Evolutionary conservation across 2,329 filamentous ascomycete genomes (phyloP).

Genomic region (Aspergillus carbonarius): DNA sequence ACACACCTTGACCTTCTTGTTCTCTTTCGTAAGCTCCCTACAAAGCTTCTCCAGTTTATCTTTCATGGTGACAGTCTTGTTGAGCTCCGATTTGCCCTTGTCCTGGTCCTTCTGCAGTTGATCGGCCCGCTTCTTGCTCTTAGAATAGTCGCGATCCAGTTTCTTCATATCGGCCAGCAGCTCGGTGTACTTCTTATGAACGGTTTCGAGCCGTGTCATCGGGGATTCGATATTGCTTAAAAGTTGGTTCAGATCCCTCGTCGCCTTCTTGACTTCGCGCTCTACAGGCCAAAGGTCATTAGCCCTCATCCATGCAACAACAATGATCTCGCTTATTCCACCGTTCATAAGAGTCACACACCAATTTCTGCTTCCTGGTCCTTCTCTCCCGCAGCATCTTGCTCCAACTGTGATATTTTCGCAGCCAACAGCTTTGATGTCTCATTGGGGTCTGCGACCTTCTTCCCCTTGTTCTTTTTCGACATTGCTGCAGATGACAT

Average conservation of each 20-base stretch:
- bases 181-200: constrained; percentile 89
- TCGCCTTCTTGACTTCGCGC: constrained; percentile 90
- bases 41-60: constrained; percentile 97
- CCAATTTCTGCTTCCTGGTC: constrained; percentile 95
- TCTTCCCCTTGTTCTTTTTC: constrained; percentile 84
- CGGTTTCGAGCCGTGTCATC: constrained; percentile 83
- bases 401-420: constrained; percentile 92
- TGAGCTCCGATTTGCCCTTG: constrained; percentile 79
- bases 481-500: constrained; percentile 53
- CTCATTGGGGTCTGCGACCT: constrained; percentile 79
- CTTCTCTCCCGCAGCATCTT: constrained; percentile 88
- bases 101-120: constrained; percentile 97
- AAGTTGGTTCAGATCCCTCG: constrained; percentile 82
- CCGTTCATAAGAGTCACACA: constrained; percentile 48
- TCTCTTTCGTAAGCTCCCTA: constrained; percentile 90
- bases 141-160: constrained; percentile 87
- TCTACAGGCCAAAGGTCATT: constrained; percentile 55
- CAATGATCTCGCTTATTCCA: constrained; percentile 13
- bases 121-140: constrained; percentile 93
- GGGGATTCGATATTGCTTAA: constrained; percentile 87
- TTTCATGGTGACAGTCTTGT: constrained; percentile 85
- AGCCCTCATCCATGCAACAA: constrained; percentile 16
- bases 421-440: constrained; percentile 88
- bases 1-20: constrained; percentile 92
- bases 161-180: constrained; percentile 93